These are phyloP conservation scores for Anisogramma anomala DNA, from an alignment of 2,329 filamentous ascomycete genomes.

Conservation along the genomic window DNA sequence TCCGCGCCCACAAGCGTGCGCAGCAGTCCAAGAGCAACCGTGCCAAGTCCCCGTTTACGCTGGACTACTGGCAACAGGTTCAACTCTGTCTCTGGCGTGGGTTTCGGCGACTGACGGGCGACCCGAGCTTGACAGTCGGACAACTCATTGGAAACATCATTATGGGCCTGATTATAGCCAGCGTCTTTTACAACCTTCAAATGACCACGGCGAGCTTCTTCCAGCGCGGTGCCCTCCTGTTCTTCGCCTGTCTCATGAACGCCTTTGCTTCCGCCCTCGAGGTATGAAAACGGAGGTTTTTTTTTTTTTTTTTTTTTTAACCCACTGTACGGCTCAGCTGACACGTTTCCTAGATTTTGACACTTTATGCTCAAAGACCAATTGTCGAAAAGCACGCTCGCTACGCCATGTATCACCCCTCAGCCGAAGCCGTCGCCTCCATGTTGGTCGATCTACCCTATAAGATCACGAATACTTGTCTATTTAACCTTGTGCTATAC, in stretches of 20 bases:
- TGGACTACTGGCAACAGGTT: constrained; percentile 67
- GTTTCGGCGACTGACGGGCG: constrained; percentile 63
- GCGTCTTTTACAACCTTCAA: constrained; percentile 69
- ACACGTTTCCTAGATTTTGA: constrained; percentile 52
- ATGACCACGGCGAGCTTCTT: constrained; percentile 62
- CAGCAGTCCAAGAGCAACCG: constrained; percentile 50
- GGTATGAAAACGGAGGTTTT: constrained; percentile 24
- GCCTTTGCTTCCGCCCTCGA: constrained; percentile 72
- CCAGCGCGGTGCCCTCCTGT: constrained; percentile 65
- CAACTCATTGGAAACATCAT: constrained; percentile 59
- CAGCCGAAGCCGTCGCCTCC: constrained; percentile 74
- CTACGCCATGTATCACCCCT: constrained; percentile 83
- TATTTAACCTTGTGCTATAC: constrained; percentile 73
- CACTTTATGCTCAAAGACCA: constrained; percentile 75
- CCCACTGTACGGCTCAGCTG: background rate
- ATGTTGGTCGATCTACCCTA: constrained; percentile 81
- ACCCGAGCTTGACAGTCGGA: constrained; percentile 62
- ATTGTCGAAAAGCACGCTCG: constrained; percentile 84
- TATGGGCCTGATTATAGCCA: constrained; percentile 67
- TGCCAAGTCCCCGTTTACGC: constrained; percentile 65
- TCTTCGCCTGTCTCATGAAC: constrained; percentile 81
- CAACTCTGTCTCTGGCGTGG: constrained; percentile 70
- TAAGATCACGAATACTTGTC: constrained; percentile 61
- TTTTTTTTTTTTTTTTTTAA: too few species aligned
- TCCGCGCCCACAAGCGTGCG: constrained; percentile 41